Base-by-base conservation (phyloP, 345 rosid species). In the Clausena lansium region DNA sequence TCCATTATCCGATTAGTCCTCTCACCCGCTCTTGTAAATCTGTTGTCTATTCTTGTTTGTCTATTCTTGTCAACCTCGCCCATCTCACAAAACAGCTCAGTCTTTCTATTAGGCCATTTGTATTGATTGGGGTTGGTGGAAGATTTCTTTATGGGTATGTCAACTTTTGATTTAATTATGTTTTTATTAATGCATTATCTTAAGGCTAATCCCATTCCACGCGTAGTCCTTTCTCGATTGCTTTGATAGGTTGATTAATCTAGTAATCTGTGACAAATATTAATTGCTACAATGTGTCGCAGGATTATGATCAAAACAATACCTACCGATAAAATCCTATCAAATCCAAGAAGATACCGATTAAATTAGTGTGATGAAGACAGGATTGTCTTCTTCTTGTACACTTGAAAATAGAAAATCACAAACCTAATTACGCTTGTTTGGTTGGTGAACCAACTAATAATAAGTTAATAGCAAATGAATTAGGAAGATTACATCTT, bases 21-120 rank as follows among this genome's bases (percentile, higher is more conserved):
- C 22, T 27, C 22, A 17, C 28, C 5, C 14, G 20, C 59, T 33
- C 19, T 28, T 74, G 86, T 78, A 78, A 76, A 85, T 83, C 68
- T 70, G 50, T 45, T 55, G 60, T 70, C 32, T 57, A 24, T 77
- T 27, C 75, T 38, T 67, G 71, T 76, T 45, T 55, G 60, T 70
- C 32, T 57, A 24, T 77, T 27, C 75, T 38, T 67, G 71, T 76
- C 62, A 27, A 32, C 64, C 75, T 82, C 73, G 67, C 27, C 54
- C 54, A 28, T 50, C 32, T 19, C 22, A 11, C 22, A 41, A 28
- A 64, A 17, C 27, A n/a, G 32, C 57, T 25, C 76, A 57, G 50
- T 17, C 50, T 55, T 45, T 76, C 59, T n/a, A 55, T 64, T 63
- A n/a, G 24, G 67, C 38, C 72, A 2, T 38, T 50, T 13, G 25